Evolutionary conservation across 2,329 filamentous ascomycete genomes (phyloP).

Genomic region (Juglanconis sp.): DNA sequence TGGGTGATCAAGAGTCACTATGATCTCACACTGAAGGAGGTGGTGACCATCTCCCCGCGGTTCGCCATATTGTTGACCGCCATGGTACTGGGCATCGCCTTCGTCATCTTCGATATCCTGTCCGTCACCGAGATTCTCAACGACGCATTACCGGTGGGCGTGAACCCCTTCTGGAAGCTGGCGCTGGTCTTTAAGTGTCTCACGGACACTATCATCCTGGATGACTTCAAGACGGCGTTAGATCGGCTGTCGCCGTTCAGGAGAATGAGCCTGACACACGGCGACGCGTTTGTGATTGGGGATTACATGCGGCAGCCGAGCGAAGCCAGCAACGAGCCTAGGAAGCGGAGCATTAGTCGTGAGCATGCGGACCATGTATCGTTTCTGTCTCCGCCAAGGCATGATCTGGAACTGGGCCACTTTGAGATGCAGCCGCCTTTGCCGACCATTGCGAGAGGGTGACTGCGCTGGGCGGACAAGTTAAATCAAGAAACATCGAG

Average conservation of each 20-base stretch:
- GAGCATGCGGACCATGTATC: conserved; percentile 7
- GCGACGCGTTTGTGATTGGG: not conserved
- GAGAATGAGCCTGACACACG: not conserved
- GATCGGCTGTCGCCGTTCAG: conserved; percentile 27
- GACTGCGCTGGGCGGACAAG: not conserved
- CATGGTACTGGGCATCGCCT: conserved; percentile 59
- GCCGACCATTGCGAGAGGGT: not conserved
- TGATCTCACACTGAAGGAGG: conserved; percentile 53
- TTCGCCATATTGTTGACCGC: conserved; percentile 60
- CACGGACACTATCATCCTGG: conserved; percentile 63
- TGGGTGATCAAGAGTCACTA: conserved; percentile 63
- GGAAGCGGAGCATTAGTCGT: not conserved
- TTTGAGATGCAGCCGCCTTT: conserved; percentile 9
- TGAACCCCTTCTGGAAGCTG: conserved; percentile 64
- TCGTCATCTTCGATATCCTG: conserved; percentile 59
- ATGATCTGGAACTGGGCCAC: not conserved
- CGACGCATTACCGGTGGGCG: conserved; percentile 36
- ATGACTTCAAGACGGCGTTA: conserved; percentile 63
- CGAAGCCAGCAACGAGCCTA: not conserved
- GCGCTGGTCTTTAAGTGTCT: conserved; percentile 65
- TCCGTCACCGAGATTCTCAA: conserved; percentile 51
- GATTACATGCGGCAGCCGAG: not conserved
- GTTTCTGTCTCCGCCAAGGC: not conserved
- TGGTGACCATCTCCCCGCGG: conserved; percentile 59
- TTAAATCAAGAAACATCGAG: not conserved